Base-by-base conservation (phyloP, 805 yeast species). In the Saturnispora silvae region DNA sequence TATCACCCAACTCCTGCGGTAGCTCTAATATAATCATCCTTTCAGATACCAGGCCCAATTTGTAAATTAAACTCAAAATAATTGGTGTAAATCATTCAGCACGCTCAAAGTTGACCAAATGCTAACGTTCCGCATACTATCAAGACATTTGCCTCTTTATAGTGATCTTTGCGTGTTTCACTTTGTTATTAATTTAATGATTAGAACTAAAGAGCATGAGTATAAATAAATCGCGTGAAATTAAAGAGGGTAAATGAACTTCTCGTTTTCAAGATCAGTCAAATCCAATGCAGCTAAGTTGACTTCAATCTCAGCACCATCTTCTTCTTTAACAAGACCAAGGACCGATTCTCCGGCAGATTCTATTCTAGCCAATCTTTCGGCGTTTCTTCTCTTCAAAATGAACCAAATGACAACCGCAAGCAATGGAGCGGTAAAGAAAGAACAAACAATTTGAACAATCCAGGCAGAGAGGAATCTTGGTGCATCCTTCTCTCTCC, bases 361-460 rank as follows among this genome's bases (percentile, higher is more conserved):
- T 6, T 37, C 45, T 18, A 41, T 37, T 15, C 49, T 19, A 0
- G 45, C 48, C 31, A 54, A 36, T 52, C 77, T 63, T 35, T 56
- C 51, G 3, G 40, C 48, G 25, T 45, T 45, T 28, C 48, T 37
- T 20, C 25, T 24, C n/a, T 11, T 42, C 68, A 72, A 50, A 18
- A 72, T 59, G 40, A 38, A 57, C 56, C 70, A 57, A 23, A 67
- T 67, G 2, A 66, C 52, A 3, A 64, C 34, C 8, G 65, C 56
- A 13, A 65, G 17, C 4, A 56, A 30, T 5, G 77, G 76, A 2
- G 75, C 67, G 4, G 56, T 25, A 24, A 59, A 52, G 50, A 67
- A 71, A 5, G 68, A 59, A 15, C 68, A 48, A 7, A 68, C 70
- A 31, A 70, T 67, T 46, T 70, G 76, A 13, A 68, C 69, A 36